Evolutionary conservation across 1,139 yeast species (phyloP).

Genomic region (Geotrichum cucujoidarum): DNA sequence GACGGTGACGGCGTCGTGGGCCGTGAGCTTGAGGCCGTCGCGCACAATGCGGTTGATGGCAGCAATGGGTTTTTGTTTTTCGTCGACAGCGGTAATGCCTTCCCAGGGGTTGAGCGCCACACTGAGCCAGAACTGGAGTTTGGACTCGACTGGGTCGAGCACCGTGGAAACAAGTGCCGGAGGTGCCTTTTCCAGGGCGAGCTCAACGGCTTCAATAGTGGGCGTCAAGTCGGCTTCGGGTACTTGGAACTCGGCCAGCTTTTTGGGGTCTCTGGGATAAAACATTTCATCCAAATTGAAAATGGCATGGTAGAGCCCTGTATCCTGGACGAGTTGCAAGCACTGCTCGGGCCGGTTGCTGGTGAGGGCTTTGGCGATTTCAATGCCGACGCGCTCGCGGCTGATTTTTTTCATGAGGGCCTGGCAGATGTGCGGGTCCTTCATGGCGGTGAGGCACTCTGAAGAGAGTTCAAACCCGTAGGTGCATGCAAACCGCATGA

Average conservation of each 20-base stretch:
- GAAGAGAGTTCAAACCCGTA: slow-evolving; percentile 63
- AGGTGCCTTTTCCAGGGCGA: neutral
- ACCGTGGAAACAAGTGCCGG: neutral
- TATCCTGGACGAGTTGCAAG: slow-evolving; percentile 51
- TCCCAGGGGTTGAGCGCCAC: slow-evolving; percentile 46
- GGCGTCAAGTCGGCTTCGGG: slow-evolving; percentile 55
- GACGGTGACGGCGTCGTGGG: slow-evolving; percentile 50
- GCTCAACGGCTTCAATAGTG: slow-evolving; percentile 28
- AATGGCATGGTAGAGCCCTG: slow-evolving; percentile 54
- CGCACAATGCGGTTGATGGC: slow-evolving; percentile 49
- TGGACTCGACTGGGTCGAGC: neutral
- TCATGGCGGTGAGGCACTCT: slow-evolving; percentile 64
- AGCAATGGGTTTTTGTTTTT: slow-evolving; percentile 33
- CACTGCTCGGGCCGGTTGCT: slow-evolving; percentile 64
- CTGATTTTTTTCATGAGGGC: slow-evolving; percentile 72
- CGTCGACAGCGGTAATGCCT: slow-evolving; percentile 38
- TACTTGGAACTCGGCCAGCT: slow-evolving; percentile 40
- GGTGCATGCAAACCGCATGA: slow-evolving; percentile 79
- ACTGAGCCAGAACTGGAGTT: slow-evolving; percentile 16
- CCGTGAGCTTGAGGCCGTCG: slow-evolving; percentile 68
- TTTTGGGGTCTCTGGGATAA: slow-evolving; percentile 23
- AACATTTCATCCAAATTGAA: slow-evolving; percentile 57
- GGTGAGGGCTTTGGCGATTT: slow-evolving; percentile 64
- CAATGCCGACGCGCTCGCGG: slow-evolving; percentile 86
- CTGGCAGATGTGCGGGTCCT: slow-evolving; percentile 49